Evolutionary conservation across 2,329 filamentous ascomycete genomes (phyloP).

Genomic region (Xylariaceae sp.): DNA sequence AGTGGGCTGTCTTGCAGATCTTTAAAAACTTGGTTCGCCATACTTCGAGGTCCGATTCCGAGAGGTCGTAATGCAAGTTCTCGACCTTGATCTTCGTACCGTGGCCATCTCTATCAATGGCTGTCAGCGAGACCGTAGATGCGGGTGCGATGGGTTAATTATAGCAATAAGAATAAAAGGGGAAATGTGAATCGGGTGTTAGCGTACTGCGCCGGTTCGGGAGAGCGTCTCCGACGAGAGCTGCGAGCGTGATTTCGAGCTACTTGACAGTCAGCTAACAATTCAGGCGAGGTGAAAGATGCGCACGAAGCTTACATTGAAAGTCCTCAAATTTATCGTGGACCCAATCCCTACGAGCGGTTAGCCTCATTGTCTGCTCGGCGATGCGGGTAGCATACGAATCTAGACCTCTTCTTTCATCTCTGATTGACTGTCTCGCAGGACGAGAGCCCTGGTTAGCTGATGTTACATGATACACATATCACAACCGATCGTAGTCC

Average conservation of each 20-base stretch:
- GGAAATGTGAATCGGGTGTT: neutral
- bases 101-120: conserved; percentile 42
- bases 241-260: conserved; percentile 27
- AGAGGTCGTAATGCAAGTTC: conserved; percentile 89
- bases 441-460: conserved; percentile 49
- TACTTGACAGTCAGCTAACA: conserved; percentile 16
- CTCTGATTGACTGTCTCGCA: conserved; percentile 47
- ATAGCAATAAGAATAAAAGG: neutral
- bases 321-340: conserved; percentile 82
- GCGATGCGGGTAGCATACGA: conserved; percentile 48
- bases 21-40: conserved; percentile 15
- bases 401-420: conserved; percentile 63
- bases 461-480: conserved; percentile 39
- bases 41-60: conserved; percentile 77
- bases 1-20: conserved; percentile 19
- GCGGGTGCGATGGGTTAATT: neutral
- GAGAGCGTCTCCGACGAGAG: conserved; percentile 38
- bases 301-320: conserved; percentile 43
- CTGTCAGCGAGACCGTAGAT: conserved; percentile 11
- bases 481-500: conserved; percentile 36
- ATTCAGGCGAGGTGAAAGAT: neutral
- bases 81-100: conserved; percentile 76
- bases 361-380: conserved; percentile 23
- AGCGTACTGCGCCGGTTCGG: conserved; percentile 31
- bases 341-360: conserved; percentile 72